Conservation (phyloP, 2,329 filamentous ascomycete genomes). For the Juglanconis oblonga region DNA sequence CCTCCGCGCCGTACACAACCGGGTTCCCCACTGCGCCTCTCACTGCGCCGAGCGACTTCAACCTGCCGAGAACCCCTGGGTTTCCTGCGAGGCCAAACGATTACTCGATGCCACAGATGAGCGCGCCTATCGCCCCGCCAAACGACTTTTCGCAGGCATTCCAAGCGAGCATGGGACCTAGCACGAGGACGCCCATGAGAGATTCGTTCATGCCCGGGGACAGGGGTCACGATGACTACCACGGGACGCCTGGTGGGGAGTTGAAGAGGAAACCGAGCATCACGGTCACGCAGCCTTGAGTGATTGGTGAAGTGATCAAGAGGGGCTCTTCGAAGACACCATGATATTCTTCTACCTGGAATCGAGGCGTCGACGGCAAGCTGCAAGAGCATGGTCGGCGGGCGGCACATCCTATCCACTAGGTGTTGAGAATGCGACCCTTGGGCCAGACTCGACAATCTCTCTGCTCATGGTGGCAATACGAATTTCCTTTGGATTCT, state of each 20-base stretch:
- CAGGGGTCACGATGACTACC: constrained; percentile 27
- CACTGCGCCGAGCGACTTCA: constrained; percentile 52
- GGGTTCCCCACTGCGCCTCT: constrained; percentile 54
- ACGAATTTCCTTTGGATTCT: neutral
- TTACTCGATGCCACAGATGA: constrained; percentile 53
- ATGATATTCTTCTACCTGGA: too few species aligned
- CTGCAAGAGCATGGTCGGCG: too few species aligned
- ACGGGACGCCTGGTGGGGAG: constrained; percentile 23
- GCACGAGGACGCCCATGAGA: constrained; percentile 41
- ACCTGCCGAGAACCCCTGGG: constrained; percentile 42
- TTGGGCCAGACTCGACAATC: too few species aligned
- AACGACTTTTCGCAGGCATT: constrained; percentile 51
- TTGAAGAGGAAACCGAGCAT: constrained; percentile 40
- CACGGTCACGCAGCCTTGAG: constrained; percentile 19
- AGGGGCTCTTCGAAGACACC: too few species aligned
- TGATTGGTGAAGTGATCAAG: neutral
- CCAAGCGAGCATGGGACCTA: constrained; percentile 36
- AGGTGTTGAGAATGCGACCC: too few species aligned
- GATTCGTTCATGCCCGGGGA: constrained; percentile 35
- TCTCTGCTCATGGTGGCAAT: neutral
- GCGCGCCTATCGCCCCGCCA: constrained; percentile 50
- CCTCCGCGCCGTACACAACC: constrained; percentile 43
- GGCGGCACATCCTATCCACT: too few species aligned
- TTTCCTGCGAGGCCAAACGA: constrained; percentile 36
- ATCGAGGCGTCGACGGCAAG: too few species aligned